Conservation (phyloP, 2,329 filamentous ascomycete genomes). For the Phialophora chinensis region DNA sequence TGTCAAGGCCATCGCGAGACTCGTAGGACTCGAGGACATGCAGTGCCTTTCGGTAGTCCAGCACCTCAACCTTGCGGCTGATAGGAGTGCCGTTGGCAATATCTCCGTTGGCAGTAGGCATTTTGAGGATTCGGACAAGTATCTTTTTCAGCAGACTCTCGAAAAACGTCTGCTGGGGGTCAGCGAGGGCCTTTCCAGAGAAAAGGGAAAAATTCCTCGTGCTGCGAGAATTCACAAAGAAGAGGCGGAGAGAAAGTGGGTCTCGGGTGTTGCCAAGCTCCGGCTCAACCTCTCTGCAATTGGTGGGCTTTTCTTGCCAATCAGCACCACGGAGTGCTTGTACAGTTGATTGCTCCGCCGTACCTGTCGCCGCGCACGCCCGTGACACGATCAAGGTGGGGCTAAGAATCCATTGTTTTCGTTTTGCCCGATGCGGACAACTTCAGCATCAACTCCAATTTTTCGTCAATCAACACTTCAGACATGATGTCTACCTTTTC, state of each 20-base stretch:
- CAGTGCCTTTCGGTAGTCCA: slow-evolving; percentile 77
- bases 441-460: slow-evolving; percentile 1
- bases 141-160: slow-evolving; percentile 37
- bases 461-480: not conserved
- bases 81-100: slow-evolving; percentile 58
- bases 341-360: not conserved
- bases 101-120: slow-evolving; percentile 75
- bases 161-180: slow-evolving; percentile 35
- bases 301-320: not conserved
- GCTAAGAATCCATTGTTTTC: slow-evolving; percentile 1
- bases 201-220: slow-evolving; percentile 33
- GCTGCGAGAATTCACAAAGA: not conserved
- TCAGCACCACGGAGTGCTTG: not conserved
- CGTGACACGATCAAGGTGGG: not conserved
- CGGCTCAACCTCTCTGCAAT: not conserved
- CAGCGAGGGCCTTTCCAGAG: slow-evolving; percentile 36
- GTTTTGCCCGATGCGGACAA: not conserved
- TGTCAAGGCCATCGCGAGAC: slow-evolving; percentile 81
- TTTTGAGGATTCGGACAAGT: slow-evolving; percentile 52
- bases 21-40: slow-evolving; percentile 79
- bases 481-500: not conserved
- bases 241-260: not conserved
- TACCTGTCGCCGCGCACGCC: not conserved
- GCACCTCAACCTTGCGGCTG: slow-evolving; percentile 59
- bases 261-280: not conserved